phyloP scores from a whole-genome alignment of 495 filamentous ascomycete genomes.

The Clavariopsis aquatica region DNA sequence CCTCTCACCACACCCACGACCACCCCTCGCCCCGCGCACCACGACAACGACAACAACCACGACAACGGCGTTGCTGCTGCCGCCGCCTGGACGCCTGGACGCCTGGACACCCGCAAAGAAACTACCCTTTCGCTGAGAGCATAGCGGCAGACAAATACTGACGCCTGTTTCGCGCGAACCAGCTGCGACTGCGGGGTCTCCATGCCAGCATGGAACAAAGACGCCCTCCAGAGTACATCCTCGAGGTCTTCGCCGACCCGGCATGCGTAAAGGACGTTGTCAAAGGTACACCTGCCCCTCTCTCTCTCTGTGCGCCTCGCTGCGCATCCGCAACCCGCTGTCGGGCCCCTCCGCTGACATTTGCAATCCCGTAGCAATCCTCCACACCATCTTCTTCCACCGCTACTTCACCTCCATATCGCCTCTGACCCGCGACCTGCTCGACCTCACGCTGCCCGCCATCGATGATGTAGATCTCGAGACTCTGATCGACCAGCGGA shows the following conservation, averaged over 20 bases:
- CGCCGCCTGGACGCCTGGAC: too few species aligned
- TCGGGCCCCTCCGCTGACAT: neutral
- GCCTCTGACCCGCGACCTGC: slow-evolving; percentile 83
- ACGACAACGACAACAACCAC: too few species aligned
- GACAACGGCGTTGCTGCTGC: too few species aligned
- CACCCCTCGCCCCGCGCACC: too few species aligned
- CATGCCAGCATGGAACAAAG: slow-evolving; percentile 45
- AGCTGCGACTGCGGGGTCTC: neutral
- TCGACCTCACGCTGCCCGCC: slow-evolving; percentile 86
- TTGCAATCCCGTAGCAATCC: slow-evolving; percentile 64
- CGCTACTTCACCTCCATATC: slow-evolving; percentile 87
- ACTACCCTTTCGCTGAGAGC: too few species aligned
- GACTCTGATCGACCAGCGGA: slow-evolving; percentile 86
- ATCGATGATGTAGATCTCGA: slow-evolving; percentile 89
- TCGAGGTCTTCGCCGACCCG: slow-evolving; percentile 50
- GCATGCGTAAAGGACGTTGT: slow-evolving; percentile 79
- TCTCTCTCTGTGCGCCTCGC: neutral
- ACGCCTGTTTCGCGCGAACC: neutral
- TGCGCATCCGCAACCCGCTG: neutral
- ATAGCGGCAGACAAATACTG: too few species aligned
- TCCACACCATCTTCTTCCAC: slow-evolving; percentile 99
- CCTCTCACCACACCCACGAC: too few species aligned
- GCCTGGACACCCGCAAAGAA: too few species aligned
- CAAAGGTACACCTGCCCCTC: slow-evolving; percentile 63
- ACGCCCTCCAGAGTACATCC: slow-evolving; percentile 46